These are phyloP conservation scores for Termitomyces sp. DNA, from an alignment of 768 basidiomycete genomes.

Conservation along the genomic window DNA sequence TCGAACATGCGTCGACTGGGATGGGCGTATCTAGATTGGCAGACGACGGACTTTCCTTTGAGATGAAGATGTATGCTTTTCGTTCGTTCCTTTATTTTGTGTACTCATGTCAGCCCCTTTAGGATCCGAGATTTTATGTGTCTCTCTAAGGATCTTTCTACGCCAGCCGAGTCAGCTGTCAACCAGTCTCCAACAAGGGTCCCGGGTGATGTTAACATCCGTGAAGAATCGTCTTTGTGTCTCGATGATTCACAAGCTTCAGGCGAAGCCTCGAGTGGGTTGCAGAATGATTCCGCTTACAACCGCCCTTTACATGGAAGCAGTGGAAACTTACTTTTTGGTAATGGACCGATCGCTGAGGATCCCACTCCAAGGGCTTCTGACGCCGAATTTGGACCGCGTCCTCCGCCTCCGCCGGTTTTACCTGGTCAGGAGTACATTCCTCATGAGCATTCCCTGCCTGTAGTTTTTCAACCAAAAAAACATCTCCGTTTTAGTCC, in stretches of 20 bases:
- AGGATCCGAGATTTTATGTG: slow-evolving; percentile 13
- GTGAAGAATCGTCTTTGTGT: background rate
- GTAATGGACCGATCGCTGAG: background rate
- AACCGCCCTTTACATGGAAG: background rate
- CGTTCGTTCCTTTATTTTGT: background rate
- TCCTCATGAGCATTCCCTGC: background rate
- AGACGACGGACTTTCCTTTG: slow-evolving; percentile 7
- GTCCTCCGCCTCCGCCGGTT: background rate
- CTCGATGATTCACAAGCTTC: background rate
- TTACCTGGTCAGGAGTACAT: background rate
- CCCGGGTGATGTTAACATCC: background rate
- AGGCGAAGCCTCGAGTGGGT: background rate
- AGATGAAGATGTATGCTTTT: slow-evolving; percentile 10
- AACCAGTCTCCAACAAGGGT: background rate
- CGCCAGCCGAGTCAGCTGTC: background rate
- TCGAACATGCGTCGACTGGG: slow-evolving; percentile 4
- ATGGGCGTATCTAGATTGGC: slow-evolving; percentile 6
- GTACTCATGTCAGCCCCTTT: background rate
- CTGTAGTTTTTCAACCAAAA: background rate
- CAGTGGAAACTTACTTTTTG: background rate
- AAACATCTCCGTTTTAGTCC: background rate
- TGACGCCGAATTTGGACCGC: background rate
- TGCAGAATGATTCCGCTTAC: background rate
- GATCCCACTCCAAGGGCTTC: background rate
- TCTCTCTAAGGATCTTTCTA: slow-evolving; percentile 5